Conservation (phyloP, 257 asterid species). For the Sherardia arvensis region DNA sequence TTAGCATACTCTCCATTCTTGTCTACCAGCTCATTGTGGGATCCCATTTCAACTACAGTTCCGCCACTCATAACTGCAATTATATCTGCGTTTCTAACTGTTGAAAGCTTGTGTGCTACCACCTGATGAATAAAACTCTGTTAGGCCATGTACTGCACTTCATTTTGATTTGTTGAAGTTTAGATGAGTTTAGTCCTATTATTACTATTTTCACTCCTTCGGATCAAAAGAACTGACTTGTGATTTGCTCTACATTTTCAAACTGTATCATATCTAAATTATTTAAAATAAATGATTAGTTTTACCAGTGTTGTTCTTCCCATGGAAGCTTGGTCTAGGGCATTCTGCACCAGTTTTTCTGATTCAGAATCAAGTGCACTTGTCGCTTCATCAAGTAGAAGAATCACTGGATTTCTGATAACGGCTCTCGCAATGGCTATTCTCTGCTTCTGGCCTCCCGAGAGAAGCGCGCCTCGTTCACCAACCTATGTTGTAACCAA, state of each 20-base stretch:
- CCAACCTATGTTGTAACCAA: conserved; percentile 46
- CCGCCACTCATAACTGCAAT: conserved; percentile 58
- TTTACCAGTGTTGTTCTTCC: conserved; percentile 84
- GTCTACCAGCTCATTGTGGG: conserved; percentile 50
- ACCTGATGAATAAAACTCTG: conserved; percentile 35
- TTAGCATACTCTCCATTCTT: conserved; percentile 55
- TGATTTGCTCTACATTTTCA: background rate
- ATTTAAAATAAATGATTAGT: background rate
- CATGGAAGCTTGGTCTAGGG: conserved; percentile 72
- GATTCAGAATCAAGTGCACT: conserved; percentile 93
- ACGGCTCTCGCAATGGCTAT: conserved; percentile 88
- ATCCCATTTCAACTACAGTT: conserved; percentile 48
- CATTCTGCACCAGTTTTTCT: conserved; percentile 67
- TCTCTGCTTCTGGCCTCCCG: conserved; percentile 89
- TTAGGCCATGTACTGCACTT: background rate
- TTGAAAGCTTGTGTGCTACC: conserved; percentile 89
- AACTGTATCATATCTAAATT: background rate
- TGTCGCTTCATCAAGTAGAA: conserved; percentile 89
- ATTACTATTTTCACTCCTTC: too few relatives aligned
- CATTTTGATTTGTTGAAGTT: too few relatives aligned
- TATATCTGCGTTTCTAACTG: conserved; percentile 61
- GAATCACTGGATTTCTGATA: conserved; percentile 60
- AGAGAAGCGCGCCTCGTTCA: conserved; percentile 69
- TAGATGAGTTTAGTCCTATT: too few relatives aligned
- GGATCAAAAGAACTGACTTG: background rate